Evolutionary conservation across 129 eudicot genomes (phyloP), one percentile per base, ranked within the genome.

Genomic region (Artemisia annua): DNA sequence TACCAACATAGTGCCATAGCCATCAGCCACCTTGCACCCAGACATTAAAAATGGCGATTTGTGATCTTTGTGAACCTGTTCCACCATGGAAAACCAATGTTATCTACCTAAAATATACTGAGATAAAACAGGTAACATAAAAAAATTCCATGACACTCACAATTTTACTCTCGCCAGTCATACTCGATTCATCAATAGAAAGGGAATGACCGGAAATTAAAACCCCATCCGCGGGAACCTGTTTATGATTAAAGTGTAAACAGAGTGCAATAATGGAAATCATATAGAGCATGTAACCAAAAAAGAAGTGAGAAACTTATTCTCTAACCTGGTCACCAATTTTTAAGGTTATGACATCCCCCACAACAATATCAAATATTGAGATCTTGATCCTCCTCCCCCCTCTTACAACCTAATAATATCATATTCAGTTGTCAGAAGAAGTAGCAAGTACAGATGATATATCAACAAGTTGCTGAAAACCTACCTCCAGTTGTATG

Each of bases 1-100:
- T 80, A 93, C 98, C 97, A 93, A 86, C 98, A 93, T 93, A 71
- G 89, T 86, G 54, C 98, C 98, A 84, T 93, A 93, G 15, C 98
- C 98, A 84, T 93, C 98, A 16, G 98, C 98, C 62, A 93, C 90
- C 87, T 93, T 93, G 85, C 97, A 89, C 11, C 98, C 98, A 30
- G 98, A 93, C 98, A 93, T 89, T 30, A 93, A 80, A 75, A 93
- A 93, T 51, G 98, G 97, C 10, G 88, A 49, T 78, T 76, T 93
- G 20, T 85, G 60, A 74, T 89, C 96, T 82, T 93, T 93, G 59
- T 74, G 82, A 68, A 93, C 87, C 98, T 93, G 83, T 69, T 55
- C 16, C 43, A 70, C 60, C 49, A 69, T 12, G 24, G 14, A 73
- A 48, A 61, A 66, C 43, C 22, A 53, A 52, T 8, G 44, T 65